phyloP scores from a whole-genome alignment of 2,329 filamentous ascomycete genomes.

The Pseudogymnoascus sp. region DNA sequence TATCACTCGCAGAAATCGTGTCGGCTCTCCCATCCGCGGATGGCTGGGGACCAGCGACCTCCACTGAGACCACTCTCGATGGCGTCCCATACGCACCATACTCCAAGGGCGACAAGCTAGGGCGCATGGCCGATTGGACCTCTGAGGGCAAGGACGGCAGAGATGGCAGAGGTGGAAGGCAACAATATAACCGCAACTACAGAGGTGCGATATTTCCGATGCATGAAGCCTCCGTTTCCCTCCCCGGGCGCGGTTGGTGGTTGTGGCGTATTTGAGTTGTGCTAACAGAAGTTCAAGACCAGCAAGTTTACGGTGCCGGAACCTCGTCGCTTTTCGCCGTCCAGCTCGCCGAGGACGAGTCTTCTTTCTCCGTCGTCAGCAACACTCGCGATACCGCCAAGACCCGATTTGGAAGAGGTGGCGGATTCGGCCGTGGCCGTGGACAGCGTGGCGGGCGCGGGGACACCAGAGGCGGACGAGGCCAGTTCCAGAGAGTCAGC shows the following conservation, averaged over 20 bases:
- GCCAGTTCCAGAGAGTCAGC: conserved; percentile 63
- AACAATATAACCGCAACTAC: conserved; percentile 88
- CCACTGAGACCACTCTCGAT: conserved; percentile 80
- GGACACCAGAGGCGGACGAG: conserved; percentile 57
- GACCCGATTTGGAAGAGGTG: conserved; percentile 80
- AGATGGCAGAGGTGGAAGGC: conserved; percentile 64
- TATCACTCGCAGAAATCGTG: conserved; percentile 59
- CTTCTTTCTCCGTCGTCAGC: conserved; percentile 95
- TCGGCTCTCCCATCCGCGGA: conserved; percentile 66
- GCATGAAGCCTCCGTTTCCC: not conserved
- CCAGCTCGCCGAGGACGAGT: conserved; percentile 89
- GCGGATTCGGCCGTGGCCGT: conserved; percentile 78
- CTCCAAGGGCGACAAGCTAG: conserved; percentile 97
- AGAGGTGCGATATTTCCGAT: conserved; percentile 56
- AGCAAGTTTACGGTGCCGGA: conserved; percentile 93
- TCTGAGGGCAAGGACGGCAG: conserved; percentile 77
- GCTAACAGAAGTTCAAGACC: conserved; percentile 50
- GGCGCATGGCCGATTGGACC: conserved; percentile 99
- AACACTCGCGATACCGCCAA: conserved; percentile 83
- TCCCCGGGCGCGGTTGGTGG: not conserved
- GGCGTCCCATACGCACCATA: conserved; percentile 96
- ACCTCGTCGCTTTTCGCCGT: conserved; percentile 82
- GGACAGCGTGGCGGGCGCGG: conserved; percentile 64
- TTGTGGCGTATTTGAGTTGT: not conserved
- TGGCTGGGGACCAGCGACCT: conserved; percentile 80